Base-by-base conservation (phyloP, 805 yeast species). In the Nakazawaea wickerhamii region DNA sequence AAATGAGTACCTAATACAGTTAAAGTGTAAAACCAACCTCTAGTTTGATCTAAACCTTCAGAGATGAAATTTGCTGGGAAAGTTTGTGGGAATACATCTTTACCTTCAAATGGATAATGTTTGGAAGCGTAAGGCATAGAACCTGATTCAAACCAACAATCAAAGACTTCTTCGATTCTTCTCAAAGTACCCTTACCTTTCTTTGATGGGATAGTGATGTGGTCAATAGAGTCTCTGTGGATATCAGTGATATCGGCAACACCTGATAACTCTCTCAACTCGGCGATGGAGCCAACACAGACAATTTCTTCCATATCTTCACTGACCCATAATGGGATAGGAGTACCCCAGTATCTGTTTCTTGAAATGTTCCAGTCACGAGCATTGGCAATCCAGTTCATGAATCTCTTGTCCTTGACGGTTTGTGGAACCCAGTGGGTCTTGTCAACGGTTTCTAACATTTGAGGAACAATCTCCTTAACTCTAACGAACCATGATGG, bases 341-440 rank as follows among this genome's bases (percentile, higher is more conserved):
- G 99, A 23, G 98, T 93, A 71, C 99, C 99, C 99, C 99, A 93
- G 68, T 93, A 93, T 68, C 99, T 79, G 73, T 91, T 91, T 77
- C 99, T 85, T 20, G 97, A 89, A 50, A 93, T 77, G 61, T 93
- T 93, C 99, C 99, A 93, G 67, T 93, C 99, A 67, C 99, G 86
- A 40, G 99, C 99, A 58, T 90, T 91, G 54, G 93, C 88, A 63
- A 93, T 85, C 99, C 99, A 93, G 72, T 91, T 91, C 39, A 95
- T 79, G 59, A 93, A 93, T 67, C 99, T 80, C 68, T 93, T 93
- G 54, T 90, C 97, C 68, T 89, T 88, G 58, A 93, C 84, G 55
- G 71, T 75, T 45, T 68, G 68, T 49, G 99, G 99, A 53, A 93
- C 98, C 99, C 99, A 93, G 63, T 79, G 79, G 26, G 98, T 87